These are phyloP conservation scores for Botryotinia convoluta DNA, from an alignment of 2,329 filamentous ascomycete species.

Conservation along the genomic window DNA sequence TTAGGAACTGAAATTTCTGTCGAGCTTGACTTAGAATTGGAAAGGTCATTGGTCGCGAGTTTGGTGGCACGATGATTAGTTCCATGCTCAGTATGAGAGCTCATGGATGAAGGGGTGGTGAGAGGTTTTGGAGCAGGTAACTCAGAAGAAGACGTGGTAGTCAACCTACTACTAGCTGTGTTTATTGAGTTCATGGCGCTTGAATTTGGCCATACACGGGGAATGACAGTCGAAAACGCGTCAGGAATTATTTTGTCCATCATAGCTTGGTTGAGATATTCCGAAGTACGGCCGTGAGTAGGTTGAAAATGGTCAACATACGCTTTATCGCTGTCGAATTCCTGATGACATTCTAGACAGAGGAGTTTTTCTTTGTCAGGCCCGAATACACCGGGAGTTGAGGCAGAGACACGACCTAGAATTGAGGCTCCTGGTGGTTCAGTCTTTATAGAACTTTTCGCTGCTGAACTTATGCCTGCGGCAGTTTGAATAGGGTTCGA, in stretches of 20 bases:
- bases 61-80: neutral
- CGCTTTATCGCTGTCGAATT: neutral
- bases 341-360: neutral
- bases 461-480: too few relatives aligned
- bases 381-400: neutral
- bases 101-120: neutral
- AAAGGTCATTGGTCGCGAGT: neutral
- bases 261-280: neutral
- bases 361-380: neutral
- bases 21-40: too few relatives aligned
- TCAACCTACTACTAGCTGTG: neutral
- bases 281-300: neutral
- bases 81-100: fast-evolving
- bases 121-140: neutral
- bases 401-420: too few relatives aligned
- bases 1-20: too few relatives aligned
- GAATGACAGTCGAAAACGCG: neutral
- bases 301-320: neutral
- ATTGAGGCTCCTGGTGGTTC: neutral
- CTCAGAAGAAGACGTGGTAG: too few relatives aligned
- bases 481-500: neutral
- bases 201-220: neutral
- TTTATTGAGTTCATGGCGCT: too few relatives aligned
- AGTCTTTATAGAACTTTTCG: neutral
- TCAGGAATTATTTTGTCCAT: neutral